These are phyloP conservation scores for Ceratocystis variospora DNA, from an alignment of 2,329 filamentous ascomycete species.

Conservation along the genomic window DNA sequence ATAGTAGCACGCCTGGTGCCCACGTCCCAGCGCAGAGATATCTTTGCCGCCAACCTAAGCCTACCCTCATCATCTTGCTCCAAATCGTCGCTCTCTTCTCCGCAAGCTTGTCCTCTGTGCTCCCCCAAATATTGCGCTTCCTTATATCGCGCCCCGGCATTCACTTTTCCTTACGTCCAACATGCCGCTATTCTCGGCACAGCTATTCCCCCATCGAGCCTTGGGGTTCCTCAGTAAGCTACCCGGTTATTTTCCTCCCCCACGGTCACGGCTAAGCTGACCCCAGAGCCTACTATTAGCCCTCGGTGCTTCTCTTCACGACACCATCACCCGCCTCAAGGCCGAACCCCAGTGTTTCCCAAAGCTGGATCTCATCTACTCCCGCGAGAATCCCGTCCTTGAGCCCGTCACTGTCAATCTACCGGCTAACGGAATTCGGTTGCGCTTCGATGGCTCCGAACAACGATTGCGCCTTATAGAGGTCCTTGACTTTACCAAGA, in stretches of 20 bases:
- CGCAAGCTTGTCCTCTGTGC: not conserved
- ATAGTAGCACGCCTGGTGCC: no score
- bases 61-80: not conserved
- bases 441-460: constrained; percentile 88
- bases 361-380: constrained; percentile 70
- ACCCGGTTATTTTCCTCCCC: not conserved
- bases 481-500: constrained; percentile 77
- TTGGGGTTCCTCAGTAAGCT: constrained; percentile 44
- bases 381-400: constrained; percentile 56
- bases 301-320: constrained; percentile 81
- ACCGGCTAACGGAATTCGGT: constrained; percentile 70
- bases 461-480: constrained; percentile 86
- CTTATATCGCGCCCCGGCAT: not conserved
- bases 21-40: no score
- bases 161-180: constrained; percentile 6
- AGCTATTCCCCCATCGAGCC: constrained; percentile 52
- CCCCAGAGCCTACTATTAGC: constrained; percentile 35
- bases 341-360: constrained; percentile 72
- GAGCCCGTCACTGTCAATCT: constrained; percentile 64
- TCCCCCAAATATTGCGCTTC: not conserved
- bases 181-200: constrained; percentile 42
- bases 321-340: constrained; percentile 76
- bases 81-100: not conserved
- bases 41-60: no score
- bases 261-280: not conserved